These are phyloP conservation scores for Sporothrix variecibatus DNA, from an alignment of 2,329 filamentous ascomycete species.

Conservation along the genomic window DNA sequence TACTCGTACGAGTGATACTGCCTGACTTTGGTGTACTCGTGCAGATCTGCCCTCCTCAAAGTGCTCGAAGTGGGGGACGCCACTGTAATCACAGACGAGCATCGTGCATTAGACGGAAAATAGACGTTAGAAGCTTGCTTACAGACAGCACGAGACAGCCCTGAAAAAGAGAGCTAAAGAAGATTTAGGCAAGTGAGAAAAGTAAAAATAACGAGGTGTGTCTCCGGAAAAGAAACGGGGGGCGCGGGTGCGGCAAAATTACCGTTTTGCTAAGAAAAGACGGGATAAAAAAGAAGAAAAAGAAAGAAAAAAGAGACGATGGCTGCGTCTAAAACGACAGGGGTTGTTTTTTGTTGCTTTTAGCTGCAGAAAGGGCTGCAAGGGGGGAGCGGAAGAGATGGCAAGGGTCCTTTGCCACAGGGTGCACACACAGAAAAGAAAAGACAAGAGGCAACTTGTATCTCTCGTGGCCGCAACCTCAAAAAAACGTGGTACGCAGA, in stretches of 20 bases:
- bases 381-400: neutral
- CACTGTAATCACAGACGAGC: neutral
- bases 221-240: neutral
- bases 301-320: constrained; percentile 1
- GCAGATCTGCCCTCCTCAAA: constrained; percentile 7
- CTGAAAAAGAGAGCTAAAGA: neutral
- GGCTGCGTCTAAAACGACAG: constrained; percentile 24
- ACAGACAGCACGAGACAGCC: constrained; percentile 6
- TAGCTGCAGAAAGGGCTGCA: constrained; percentile 19
- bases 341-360: neutral
- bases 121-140: neutral
- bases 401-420: constrained; percentile 15
- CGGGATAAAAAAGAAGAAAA: constrained; percentile 1
- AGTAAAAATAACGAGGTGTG: neutral
- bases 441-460: neutral
- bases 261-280: neutral
- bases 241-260: constrained; percentile 24
- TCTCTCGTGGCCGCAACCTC: constrained; percentile 1
- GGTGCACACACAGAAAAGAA: neutral
- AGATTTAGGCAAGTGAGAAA: neutral
- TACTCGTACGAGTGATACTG: neutral
- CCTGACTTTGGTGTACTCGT: no score
- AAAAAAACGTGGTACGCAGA: constrained; percentile 5
- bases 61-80: constrained; percentile 1
- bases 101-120: neutral